Base-by-base conservation (phyloP, 2,329 filamentous ascomycete species). In the Lasiodiplodia sp. region DNA sequence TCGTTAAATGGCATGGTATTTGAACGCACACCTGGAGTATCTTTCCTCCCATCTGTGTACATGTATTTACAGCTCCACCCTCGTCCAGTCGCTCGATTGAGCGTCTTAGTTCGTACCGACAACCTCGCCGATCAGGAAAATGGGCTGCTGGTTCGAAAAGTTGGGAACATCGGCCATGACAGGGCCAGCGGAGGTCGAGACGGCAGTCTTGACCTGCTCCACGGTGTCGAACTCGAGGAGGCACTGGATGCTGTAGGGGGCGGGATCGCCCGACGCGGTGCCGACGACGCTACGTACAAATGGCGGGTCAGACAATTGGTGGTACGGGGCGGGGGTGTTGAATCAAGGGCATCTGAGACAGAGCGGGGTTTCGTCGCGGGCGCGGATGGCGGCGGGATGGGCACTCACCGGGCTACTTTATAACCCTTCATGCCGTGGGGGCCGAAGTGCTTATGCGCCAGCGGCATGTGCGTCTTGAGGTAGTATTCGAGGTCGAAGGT, bases 401-500 rank as follows among this genome's bases (percentile, higher is more conserved):
- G 40, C 14, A 47, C 25, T 14, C 21, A 68, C 67, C 51, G 40
- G 40, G 57, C 38, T 7, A 69, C 68, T 23, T 51, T 57, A 31
- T 49, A 78, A 68, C 71, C 71, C 68, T 75, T 78, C 55, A 80
- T 69, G 56, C 78, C 78, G 68, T 71, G 71, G 3, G 69, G 70
- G 53, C 53, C 69, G 75, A 78, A 79, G 37, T 75, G 71, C 66
- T 76, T 69, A 60, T 73, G 67, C 10, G 78, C 79, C 56, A 81
- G 69, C 1, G 78, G 78, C 78, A 80, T 80, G 75, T 81, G 78
- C 16, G 75, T 76, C 56, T 70, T 70, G 68, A 78, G 73, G 75
- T 81, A 80, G 70, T 81, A 80, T 70, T 78, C 76, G 72, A 80
- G 78, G 71, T 80, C 72, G 76, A 80, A 80, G 31, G 74, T 76